phyloP scores from a whole-genome alignment of 164 flowering plant genomes.

The Magnolia changhungtana region DNA sequence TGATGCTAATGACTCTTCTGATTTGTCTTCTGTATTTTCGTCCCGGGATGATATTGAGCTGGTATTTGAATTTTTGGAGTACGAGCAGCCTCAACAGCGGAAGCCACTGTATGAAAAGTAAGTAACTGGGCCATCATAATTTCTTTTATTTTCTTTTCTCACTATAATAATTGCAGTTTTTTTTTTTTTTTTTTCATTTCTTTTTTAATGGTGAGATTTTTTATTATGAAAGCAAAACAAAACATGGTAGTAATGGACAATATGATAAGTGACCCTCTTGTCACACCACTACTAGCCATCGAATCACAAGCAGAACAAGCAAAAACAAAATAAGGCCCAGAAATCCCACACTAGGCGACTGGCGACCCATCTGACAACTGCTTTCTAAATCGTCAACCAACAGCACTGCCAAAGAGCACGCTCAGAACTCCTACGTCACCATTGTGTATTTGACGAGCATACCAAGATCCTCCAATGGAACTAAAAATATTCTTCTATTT shows the following conservation, averaged over 20 bases:
- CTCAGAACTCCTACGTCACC: too few relatives aligned
- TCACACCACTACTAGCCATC: background rate
- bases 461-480: too few relatives aligned
- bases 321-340: too few relatives aligned
- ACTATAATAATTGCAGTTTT: background rate
- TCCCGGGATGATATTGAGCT: conserved; percentile 38
- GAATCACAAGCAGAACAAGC: background rate
- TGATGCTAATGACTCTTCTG: conserved; percentile 2
- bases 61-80: conserved; percentile 70
- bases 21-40: conserved; percentile 16
- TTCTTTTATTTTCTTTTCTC: background rate
- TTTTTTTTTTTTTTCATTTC: background rate
- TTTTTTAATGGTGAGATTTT: background rate
- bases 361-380: too few relatives aligned
- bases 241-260: background rate
- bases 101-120: conserved; percentile 65
- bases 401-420: too few relatives aligned
- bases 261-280: background rate
- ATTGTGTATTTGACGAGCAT: too few relatives aligned
- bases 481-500: too few relatives aligned
- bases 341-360: too few relatives aligned
- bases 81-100: conserved; percentile 58
- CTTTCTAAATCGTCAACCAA: too few relatives aligned
- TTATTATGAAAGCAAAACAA: background rate
- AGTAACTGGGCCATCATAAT: conserved; percentile 3